Conservation (phyloP, 345 rosid species). For the Bretschneidera sinensis region DNA sequence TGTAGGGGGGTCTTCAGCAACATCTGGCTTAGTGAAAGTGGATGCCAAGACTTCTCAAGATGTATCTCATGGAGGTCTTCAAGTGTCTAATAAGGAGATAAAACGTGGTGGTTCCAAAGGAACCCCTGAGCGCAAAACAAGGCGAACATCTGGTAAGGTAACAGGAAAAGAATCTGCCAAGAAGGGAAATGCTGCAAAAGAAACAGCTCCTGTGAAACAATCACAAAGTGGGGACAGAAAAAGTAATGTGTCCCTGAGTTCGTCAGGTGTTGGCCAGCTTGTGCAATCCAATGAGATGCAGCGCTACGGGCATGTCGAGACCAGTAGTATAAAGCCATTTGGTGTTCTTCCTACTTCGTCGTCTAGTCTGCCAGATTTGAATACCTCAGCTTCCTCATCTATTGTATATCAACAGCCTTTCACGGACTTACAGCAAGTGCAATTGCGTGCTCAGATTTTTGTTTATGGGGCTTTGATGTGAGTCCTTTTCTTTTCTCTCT, state of each 20-base stretch:
- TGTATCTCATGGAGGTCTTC: conserved; percentile 31
- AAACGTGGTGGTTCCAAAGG: conserved; percentile 40
- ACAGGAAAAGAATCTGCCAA: conserved; percentile 55
- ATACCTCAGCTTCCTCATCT: conserved; percentile 46
- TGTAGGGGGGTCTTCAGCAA: conserved; percentile 52
- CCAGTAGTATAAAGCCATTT: conserved; percentile 41
- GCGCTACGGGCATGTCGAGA: conserved; percentile 42
- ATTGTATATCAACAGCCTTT: conserved; percentile 78
- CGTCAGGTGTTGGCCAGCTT: conserved; percentile 41
- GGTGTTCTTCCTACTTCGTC: conserved; percentile 41
- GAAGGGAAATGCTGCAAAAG: conserved; percentile 48
- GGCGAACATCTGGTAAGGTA: conserved; percentile 57
- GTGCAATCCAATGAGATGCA: conserved; percentile 59
- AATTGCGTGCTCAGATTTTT: conserved; percentile 97
- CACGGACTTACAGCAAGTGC: conserved; percentile 96
- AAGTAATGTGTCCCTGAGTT: conserved; percentile 34
- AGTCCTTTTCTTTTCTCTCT: no score
- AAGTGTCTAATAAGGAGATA: conserved; percentile 28
- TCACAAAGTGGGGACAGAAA: conserved; percentile 47
- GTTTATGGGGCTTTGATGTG: conserved; percentile 97
- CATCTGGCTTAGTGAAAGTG: conserved; percentile 37
- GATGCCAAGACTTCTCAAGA: conserved; percentile 37
- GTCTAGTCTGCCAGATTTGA: conserved; percentile 68
- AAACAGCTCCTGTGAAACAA: conserved; percentile 30
- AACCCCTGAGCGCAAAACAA: conserved; percentile 64